These are phyloP conservation scores for Trifolium fragiferum DNA, from an alignment of 306 rosid species.

Conservation along the genomic window DNA sequence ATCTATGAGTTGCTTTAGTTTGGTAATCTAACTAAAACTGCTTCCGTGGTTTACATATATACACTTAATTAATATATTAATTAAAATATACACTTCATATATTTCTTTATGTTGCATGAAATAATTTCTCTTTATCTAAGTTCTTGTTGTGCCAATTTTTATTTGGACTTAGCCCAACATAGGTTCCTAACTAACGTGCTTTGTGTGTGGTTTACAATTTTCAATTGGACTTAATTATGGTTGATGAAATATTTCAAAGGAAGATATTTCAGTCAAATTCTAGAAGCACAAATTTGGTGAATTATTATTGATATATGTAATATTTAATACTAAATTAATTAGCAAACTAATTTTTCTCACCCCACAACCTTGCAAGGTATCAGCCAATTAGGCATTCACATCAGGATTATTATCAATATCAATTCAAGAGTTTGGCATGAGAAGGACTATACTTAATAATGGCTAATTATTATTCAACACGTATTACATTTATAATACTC, in stretches of 20 bases:
- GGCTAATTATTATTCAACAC: constrained; percentile 33
- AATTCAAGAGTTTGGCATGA: constrained; percentile 38
- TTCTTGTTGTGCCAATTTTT: not conserved
- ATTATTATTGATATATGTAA: not conserved
- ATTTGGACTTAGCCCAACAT: constrained; percentile 23
- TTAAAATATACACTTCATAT: constrained; percentile 45
- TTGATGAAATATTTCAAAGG: not conserved
- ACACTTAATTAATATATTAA: not conserved
- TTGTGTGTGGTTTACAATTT: constrained; percentile 15
- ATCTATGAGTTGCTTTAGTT: constrained; percentile 50
- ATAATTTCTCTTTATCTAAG: constrained; percentile 22
- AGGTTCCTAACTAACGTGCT: constrained; percentile 8
- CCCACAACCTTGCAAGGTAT: constrained; percentile 27
- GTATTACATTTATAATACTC: constrained; percentile 23
- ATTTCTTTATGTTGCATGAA: constrained; percentile 27
- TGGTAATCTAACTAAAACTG: constrained; percentile 46
- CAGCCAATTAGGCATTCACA: constrained; percentile 28
- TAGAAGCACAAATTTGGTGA: constrained; percentile 4
- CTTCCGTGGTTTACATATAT: constrained; percentile 14
- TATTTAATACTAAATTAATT: not conserved
- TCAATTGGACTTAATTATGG: not conserved
- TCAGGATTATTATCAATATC: constrained; percentile 21
- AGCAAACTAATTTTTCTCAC: constrained; percentile 36
- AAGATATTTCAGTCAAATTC: constrained; percentile 38
- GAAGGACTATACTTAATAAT: constrained; percentile 35